Base-by-base conservation (phyloP, 768 basidiomycete genomes). In the Termitomyces sp. region DNA sequence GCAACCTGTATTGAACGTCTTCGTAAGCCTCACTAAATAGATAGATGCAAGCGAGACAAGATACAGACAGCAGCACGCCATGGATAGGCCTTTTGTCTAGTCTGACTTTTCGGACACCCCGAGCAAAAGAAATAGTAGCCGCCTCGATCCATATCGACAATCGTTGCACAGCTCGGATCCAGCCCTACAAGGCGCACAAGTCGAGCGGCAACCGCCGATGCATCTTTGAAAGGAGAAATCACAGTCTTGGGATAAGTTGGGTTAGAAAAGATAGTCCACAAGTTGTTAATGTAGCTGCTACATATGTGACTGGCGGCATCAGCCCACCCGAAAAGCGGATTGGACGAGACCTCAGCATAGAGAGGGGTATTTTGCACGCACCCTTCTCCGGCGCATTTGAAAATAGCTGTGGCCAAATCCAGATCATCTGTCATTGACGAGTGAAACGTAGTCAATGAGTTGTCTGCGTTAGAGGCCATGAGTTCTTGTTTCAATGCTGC, bases 51-150 rank as follows among this genome's bases (percentile, higher is more conserved):
- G 23, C 13, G 23, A 12, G 8, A 30, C 41, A 50, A 36, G 33
- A 32, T 12, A 57, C 62, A 13, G 32, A 65, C 62, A 14, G 62
- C 62, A 33, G 57, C 56, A 10, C 64, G 58, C 64, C 64, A 63
- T 7, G 48, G 50, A 50, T 58, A 58, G 1, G 44, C 59, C 14
- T 32, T 38, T 5, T 28, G 51, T 54, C 9, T 9, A 6, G n/a
- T 13, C 9, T 14, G 20, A 10, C 14, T 20, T 40, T 8, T 13
- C 1, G 9, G 26, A 41, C 63, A 61, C 2, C 32, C 38, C 7
- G 56, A 52, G 36, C 64, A 65, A 55, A 62, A 53, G 49, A 60
- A 62, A 35, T 46, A 40, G 9, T 20, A 20, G 7, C 47, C 40
- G 1, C 32, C 18, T 43, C 23, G 16, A 30, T 65, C 61, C 59